phyloP scores from a whole-genome alignment of 208 protist species.

The Blechomonas ayalai region DNA sequence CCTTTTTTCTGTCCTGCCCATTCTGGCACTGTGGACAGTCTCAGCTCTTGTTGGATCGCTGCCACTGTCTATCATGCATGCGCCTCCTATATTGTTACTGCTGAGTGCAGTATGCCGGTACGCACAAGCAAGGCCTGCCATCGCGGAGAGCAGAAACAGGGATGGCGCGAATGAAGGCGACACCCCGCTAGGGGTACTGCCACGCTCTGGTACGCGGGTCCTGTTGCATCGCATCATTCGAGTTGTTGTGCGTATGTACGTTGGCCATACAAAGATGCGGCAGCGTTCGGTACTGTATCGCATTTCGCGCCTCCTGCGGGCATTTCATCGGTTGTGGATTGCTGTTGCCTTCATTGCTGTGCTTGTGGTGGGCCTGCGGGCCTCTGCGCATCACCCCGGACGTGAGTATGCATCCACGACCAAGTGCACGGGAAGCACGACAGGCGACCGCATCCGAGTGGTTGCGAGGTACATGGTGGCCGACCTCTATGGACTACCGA shows the following conservation, averaged over 20 bases:
- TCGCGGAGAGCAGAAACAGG: neutral
- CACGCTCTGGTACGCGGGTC: neutral
- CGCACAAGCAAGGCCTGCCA: too few species aligned
- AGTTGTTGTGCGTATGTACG: too few species aligned
- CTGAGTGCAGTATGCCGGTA: neutral
- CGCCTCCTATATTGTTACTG: constrained; percentile 3
- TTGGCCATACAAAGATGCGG: too few species aligned
- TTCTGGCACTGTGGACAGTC: neutral
- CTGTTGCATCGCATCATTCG: too few species aligned
- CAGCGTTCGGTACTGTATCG: too few species aligned
- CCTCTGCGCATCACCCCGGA: constrained; percentile 9
- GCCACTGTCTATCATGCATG: constrained; percentile 3
- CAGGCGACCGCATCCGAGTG: constrained; percentile 5
- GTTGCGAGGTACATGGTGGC: constrained; percentile 8
- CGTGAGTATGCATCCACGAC: constrained; percentile 5
- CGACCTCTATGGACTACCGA: constrained; percentile 5
- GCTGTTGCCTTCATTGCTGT: constrained; percentile 1
- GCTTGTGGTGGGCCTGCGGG: constrained; percentile 5
- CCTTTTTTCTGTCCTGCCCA: neutral
- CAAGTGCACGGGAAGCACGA: constrained; percentile 1
- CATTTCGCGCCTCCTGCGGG: constrained; percentile 10
- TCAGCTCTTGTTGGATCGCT: constrained; percentile 1
- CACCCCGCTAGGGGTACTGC: neutral
- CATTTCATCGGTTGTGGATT: constrained; percentile 7
- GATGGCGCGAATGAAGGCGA: neutral